phyloP scores from a whole-genome alignment of 1,284 basidiomycete genomes.

The Flammula alnicola region DNA sequence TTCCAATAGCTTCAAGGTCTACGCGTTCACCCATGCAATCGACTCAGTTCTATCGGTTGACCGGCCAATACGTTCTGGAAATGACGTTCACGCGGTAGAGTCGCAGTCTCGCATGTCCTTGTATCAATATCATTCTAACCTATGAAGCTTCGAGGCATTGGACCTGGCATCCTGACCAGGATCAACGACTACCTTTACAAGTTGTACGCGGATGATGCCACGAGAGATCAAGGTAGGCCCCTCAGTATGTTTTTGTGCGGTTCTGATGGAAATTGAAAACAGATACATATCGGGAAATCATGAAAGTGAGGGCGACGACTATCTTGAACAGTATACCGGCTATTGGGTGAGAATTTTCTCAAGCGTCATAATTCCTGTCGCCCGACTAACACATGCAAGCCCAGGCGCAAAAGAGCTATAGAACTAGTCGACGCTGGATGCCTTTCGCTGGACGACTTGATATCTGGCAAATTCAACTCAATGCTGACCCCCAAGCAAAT shows the following conservation, averaged over 20 bases:
- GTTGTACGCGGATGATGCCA: constrained; percentile 16
- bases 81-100: constrained; percentile 43
- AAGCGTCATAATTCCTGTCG: neutral
- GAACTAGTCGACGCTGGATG: constrained; percentile 54
- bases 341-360: constrained; percentile 23
- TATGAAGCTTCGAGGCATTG: constrained; percentile 25
- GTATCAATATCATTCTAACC: neutral
- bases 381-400: neutral
- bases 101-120: neutral
- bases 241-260: neutral
- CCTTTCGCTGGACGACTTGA: constrained; percentile 44
- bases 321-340: constrained; percentile 30
- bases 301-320: constrained; percentile 18
- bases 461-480: constrained; percentile 39
- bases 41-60: constrained; percentile 40
- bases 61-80: constrained; percentile 45
- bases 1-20: constrained; percentile 53
- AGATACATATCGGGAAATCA: constrained; percentile 20
- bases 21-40: constrained; percentile 54
- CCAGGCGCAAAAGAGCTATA: constrained; percentile 39
- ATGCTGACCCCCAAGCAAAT: constrained; percentile 42
- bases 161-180: constrained; percentile 25
- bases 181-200: constrained; percentile 27
- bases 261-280: constrained; percentile 15
- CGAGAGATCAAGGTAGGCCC: constrained; percentile 17